A percentile compares a stretch with the other conserved stretches of the same genome.
Evolutionary conservation across 2,329 filamentous ascomycete genomes (phyloP).

Genomic region (Fusarium coffeatum): DNA sequence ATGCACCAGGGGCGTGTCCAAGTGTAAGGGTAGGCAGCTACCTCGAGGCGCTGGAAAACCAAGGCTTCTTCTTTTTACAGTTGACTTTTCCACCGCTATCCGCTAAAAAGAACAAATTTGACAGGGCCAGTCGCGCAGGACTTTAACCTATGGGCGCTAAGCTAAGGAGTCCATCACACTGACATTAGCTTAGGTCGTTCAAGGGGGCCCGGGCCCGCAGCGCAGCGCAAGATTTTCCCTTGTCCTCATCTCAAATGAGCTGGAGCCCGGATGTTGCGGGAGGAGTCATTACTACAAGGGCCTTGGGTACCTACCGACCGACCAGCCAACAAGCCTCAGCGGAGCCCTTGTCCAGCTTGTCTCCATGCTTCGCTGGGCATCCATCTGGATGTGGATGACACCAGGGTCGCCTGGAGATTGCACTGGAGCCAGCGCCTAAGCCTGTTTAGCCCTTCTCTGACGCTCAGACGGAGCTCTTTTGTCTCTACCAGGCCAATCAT

Average conservation of each 20-base stretch:
- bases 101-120: conserved; percentile 24
- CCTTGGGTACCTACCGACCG: conserved; percentile 32
- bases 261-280: conserved; percentile 46
- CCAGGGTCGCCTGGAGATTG: conserved; percentile 43
- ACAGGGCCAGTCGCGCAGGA: conserved; percentile 22
- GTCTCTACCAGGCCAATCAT: conserved; percentile 34
- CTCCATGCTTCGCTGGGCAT: conserved; percentile 15
- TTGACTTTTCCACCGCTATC: conserved; percentile 28
- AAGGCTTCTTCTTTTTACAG: conserved; percentile 34
- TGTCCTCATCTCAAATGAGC: conserved; percentile 15
- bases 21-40: conserved; percentile 31
- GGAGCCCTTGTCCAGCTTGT: conserved; percentile 29
- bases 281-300: conserved; percentile 44
- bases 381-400: conserved; percentile 15
- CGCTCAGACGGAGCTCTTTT: conserved; percentile 37
- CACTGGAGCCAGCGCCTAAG: conserved; percentile 40
- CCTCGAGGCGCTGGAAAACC: conserved; percentile 29
- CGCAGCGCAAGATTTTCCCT: conserved; percentile 36
- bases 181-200: conserved; percentile 25
- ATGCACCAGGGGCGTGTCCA: conserved; percentile 31
- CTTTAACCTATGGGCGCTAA: conserved; percentile 32
- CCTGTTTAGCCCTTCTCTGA: conserved; percentile 41
- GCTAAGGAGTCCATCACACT: conserved; percentile 23
- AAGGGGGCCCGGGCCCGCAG: conserved; percentile 24
- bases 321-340: conserved; percentile 38